These are phyloP conservation scores for Candida gorgasii DNA, from an alignment of 805 yeast genomes.

Conservation along the genomic window DNA sequence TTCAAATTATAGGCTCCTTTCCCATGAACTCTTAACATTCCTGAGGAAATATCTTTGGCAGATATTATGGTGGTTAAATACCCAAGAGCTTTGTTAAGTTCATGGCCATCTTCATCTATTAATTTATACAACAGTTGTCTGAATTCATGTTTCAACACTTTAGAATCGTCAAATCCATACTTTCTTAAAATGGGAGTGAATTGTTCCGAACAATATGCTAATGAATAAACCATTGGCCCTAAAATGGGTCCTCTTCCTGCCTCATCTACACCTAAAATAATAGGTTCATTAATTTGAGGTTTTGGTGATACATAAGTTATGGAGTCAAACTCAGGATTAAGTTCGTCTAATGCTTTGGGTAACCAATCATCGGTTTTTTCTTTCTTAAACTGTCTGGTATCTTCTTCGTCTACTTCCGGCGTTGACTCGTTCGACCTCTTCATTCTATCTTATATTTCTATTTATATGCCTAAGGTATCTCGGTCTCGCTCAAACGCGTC, in stretches of 20 bases:
- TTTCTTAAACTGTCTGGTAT: not conserved
- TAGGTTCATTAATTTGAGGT: slow-evolving; percentile 40
- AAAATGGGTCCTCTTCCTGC: slow-evolving; percentile 98
- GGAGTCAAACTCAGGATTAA: slow-evolving; percentile 36
- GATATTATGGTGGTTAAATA: slow-evolving; percentile 87
- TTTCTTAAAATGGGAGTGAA: slow-evolving; percentile 49
- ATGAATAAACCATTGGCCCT: slow-evolving; percentile 97
- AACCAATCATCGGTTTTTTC: slow-evolving; percentile 24
- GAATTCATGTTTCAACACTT: slow-evolving; percentile 71
- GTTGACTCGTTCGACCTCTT: slow-evolving; percentile 9
- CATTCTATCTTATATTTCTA: too few relatives aligned
- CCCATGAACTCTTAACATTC: slow-evolving; percentile 67
- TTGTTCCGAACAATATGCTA: slow-evolving; percentile 67
- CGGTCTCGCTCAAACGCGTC: slow-evolving; percentile 9
- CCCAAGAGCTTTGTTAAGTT: slow-evolving; percentile 63
- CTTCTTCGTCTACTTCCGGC: not conserved
- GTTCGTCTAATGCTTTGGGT: slow-evolving; percentile 34
- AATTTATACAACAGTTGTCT: slow-evolving; percentile 62
- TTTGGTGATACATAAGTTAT: slow-evolving; percentile 51
- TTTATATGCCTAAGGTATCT: too few relatives aligned
- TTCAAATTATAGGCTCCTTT: slow-evolving; percentile 73
- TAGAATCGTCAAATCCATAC: slow-evolving; percentile 92
- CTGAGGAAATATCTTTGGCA: slow-evolving; percentile 81
- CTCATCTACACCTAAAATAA: slow-evolving; percentile 90
- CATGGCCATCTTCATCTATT: slow-evolving; percentile 50